Evolutionary conservation across 441 rosid species (phyloP).

Genomic region (Bocquillonia castaneifolia): DNA sequence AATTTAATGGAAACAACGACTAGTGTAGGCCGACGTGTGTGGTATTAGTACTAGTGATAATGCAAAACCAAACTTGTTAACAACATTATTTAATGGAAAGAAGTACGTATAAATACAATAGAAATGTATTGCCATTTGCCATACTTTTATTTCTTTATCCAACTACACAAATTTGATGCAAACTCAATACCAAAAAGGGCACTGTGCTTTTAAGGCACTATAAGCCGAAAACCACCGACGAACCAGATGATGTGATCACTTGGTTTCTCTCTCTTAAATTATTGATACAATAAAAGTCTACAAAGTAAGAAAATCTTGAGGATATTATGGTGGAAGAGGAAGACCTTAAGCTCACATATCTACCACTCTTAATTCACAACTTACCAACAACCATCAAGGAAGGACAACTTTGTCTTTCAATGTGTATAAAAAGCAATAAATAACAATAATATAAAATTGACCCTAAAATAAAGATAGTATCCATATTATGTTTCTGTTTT

Average conservation of each 20-base stretch:
- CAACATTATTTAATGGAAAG: neutral
- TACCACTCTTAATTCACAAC: conserved; percentile 20
- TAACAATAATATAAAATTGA: too few species aligned
- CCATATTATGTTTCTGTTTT: conserved; percentile 28
- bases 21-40: too few species aligned
- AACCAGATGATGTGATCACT: conserved; percentile 22
- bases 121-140: neutral
- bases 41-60: too few species aligned
- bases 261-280: conserved; percentile 19
- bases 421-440: too few species aligned
- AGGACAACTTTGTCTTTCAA: conserved; percentile 18
- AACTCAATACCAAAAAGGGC: conserved; percentile 25
- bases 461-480: conserved; percentile 15
- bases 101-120: neutral
- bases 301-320: neutral
- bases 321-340: neutral
- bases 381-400: conserved; percentile 8
- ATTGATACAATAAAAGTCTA: conserved; percentile 18
- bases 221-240: conserved; percentile 18
- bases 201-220: conserved; percentile 29
- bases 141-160: neutral
- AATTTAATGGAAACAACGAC: too few species aligned
- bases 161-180: conserved; percentile 16
- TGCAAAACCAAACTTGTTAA: too few species aligned
- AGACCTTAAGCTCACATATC: neutral